Evolutionary conservation across 805 yeast genomes (phyloP).

Genomic region (Wickerhamomyces alni): DNA sequence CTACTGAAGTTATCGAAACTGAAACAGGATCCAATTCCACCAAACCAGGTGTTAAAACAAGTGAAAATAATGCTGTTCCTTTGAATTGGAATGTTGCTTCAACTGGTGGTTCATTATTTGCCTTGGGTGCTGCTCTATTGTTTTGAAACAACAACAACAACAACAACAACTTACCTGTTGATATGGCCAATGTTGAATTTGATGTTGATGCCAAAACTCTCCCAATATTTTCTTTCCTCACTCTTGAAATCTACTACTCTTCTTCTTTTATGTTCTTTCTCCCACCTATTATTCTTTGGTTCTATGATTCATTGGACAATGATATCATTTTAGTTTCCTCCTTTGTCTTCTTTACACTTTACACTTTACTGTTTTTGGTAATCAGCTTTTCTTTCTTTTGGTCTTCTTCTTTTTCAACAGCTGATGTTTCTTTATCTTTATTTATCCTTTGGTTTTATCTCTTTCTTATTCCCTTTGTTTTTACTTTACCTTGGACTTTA

Average conservation of each 20-base stretch:
- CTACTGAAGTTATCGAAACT: slow-evolving; percentile 15
- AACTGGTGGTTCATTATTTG: slow-evolving; percentile 4
- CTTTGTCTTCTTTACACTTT: neutral
- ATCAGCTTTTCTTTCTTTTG: neutral
- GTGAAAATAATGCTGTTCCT: slow-evolving; percentile 7
- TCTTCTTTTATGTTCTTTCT: no score
- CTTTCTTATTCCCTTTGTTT: no score
- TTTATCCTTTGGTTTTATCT: neutral
- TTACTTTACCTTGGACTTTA: no score
- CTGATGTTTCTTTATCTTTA: neutral
- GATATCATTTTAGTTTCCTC: neutral
- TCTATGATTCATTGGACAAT: no score
- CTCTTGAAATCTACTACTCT: no score
- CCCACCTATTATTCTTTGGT: no score
- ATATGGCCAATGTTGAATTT: no score
- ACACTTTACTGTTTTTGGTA: neutral
- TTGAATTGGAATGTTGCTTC: slow-evolving; percentile 13
- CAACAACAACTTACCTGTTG: no score
- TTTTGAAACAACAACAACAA: slow-evolving; percentile 2
- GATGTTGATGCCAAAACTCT: no score
- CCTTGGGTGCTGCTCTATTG: slow-evolving; percentile 9
- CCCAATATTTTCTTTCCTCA: no score
- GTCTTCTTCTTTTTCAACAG: neutral
- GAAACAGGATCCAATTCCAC: slow-evolving; percentile 29
- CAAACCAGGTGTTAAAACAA: slow-evolving; percentile 29